Conservation (phyloP, 2,329 filamentous ascomycete species). For the Thyridium curvatum region DNA sequence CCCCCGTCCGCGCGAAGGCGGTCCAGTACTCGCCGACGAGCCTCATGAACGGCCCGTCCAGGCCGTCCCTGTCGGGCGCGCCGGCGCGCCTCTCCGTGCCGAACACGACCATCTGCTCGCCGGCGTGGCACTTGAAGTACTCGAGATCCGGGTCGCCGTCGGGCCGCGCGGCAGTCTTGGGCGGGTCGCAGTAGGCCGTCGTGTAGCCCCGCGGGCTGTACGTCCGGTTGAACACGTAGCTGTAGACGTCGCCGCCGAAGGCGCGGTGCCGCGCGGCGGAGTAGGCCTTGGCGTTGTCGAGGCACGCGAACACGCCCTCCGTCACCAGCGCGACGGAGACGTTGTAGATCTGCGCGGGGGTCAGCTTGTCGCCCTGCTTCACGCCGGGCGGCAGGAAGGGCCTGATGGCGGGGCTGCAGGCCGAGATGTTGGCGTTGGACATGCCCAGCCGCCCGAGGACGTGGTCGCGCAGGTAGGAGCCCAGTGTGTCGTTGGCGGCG, state of each 20-base stretch:
- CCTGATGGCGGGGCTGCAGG: conserved; percentile 4
- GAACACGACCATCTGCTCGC: conserved; percentile 30
- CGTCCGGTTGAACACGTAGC: conserved; percentile 32
- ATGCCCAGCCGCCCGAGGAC: conserved; percentile 9
- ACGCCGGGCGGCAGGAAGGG: too few relatives aligned
- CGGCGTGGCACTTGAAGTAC: conserved; percentile 34
- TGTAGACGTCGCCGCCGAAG: conserved; percentile 21
- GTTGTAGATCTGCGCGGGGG: conserved; percentile 20
- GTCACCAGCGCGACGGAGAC: conserved; percentile 22
- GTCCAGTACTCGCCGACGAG: conserved; percentile 27
- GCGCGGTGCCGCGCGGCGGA: conserved; percentile 22
- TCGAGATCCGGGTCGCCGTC: conserved; percentile 26
- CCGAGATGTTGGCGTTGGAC: conserved; percentile 10
- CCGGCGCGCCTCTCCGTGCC: conserved; percentile 23
- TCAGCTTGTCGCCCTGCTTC: conserved; percentile 4
- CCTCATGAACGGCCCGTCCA: conserved; percentile 24
- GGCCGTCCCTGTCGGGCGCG: conserved; percentile 25
- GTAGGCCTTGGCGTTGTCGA: conserved; percentile 24
- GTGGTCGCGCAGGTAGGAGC: background rate
- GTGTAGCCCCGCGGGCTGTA: conserved; percentile 25
- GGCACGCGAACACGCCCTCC: conserved; percentile 24
- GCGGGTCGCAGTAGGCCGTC: conserved; percentile 19
- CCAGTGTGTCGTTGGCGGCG: background rate
- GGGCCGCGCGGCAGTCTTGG: conserved; percentile 17
- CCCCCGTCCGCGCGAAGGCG: conserved; percentile 22